A percentile compares a stretch with the other conserved stretches of the same genome.
Evolutionary conservation across 768 basidiomycete species (phyloP).

Genomic region (Phaffia australis): DNA sequence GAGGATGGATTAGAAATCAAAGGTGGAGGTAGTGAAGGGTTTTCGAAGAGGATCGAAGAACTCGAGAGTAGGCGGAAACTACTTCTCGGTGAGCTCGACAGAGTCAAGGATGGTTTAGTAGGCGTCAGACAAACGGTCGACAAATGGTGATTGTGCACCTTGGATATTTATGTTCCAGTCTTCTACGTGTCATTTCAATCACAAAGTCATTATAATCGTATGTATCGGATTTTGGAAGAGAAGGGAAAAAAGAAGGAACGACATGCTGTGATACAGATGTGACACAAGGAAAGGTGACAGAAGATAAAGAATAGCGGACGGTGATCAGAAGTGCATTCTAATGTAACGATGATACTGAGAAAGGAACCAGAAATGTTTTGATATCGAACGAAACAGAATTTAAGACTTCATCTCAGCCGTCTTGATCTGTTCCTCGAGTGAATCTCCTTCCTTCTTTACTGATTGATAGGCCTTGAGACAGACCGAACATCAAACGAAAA

Average conservation of each 20-base stretch:
- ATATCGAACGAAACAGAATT: not conserved
- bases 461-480: slow-evolving; percentile 33
- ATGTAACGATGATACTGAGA: too few relatives aligned
- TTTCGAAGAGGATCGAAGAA: not conserved
- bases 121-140: too few relatives aligned
- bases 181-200: slow-evolving; percentile 18
- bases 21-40: not conserved
- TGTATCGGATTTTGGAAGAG: too few relatives aligned
- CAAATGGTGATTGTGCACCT: too few relatives aligned
- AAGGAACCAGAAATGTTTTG: not conserved
- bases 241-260: too few relatives aligned
- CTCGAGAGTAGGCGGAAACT: not conserved
- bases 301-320: too few relatives aligned
- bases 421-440: not conserved
- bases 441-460: slow-evolving; percentile 34
- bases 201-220: too few relatives aligned
- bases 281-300: too few relatives aligned
- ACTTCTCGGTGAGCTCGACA: slow-evolving; percentile 1
- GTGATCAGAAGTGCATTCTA: too few relatives aligned
- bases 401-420: not conserved
- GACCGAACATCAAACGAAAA: not conserved
- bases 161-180: too few relatives aligned
- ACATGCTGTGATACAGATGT: too few relatives aligned
- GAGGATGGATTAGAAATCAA: not conserved
- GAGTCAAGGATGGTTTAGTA: not conserved